Evolutionary conservation across 805 yeast species (phyloP), one percentile per base, ranked within the genome.

Genomic region (Brettanomyces anomalus): DNA sequence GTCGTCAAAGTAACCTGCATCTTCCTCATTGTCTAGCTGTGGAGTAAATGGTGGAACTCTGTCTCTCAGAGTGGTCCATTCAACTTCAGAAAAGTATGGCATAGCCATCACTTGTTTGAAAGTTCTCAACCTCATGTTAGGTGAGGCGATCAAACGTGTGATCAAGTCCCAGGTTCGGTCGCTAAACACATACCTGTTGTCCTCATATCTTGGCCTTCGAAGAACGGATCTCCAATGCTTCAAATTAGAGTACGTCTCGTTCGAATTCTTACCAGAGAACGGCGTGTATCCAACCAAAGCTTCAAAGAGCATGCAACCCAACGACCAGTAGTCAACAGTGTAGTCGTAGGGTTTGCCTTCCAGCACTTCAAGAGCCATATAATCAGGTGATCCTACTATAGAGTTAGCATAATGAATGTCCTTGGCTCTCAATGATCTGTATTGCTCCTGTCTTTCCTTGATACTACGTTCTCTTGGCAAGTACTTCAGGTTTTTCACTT

Each of bases 1-100:
- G 62, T 93, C 98, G 65, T 93, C 99, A 60, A 93, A 93, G 65
- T 93, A 93, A 1, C 99, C 99, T 0, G 97, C 97, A 65, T 93
- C 99, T 49, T 88, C 93, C 56, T 93, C 99, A 47, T 88, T 85
- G 58, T 93, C 97, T 49, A 93, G 71, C 55, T 94, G 96, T 3
- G 99, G 99, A 16, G 93, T 85, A 62, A 93, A 93, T 31, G 99
- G 99, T 4, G 99, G 97, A 18, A 81, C 72, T 47, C 79, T 72
- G 28, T 62, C 66, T 56, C 96, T 74, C 51, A 93, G 62, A 10
- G 65, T 65, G 5, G 72, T 76, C 81, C 95, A 90, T 56, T 85
- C 81, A 24, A 87, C 77, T 54, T 90, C 97, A 24, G 77, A 66
- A 54, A 90, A 93, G 64, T 93, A 90, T 8, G 83, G 72, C 73